Evolutionary conservation across 805 yeast species (phyloP).

Genomic region (Nakazawaea peltata): DNA sequence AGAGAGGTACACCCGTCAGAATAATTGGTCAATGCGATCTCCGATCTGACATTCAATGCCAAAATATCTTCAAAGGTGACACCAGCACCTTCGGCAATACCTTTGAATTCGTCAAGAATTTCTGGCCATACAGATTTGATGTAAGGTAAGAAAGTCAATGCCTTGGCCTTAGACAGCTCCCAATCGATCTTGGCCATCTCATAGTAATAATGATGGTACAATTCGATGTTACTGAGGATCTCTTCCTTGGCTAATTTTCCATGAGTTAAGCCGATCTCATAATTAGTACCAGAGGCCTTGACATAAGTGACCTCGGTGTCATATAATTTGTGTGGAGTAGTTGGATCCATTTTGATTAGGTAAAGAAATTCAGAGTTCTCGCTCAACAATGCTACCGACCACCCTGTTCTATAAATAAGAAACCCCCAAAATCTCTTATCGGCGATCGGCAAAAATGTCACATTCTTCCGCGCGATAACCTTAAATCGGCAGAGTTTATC

Average conservation of each 20-base stretch:
- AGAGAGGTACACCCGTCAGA: conserved; percentile 32
- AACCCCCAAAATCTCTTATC: too few relatives aligned
- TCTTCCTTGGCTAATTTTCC: conserved; percentile 24
- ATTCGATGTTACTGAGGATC: conserved; percentile 20
- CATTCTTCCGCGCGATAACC: too few relatives aligned
- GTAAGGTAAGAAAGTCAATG: conserved; percentile 19
- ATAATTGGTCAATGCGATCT: conserved; percentile 25
- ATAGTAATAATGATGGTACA: conserved; percentile 21
- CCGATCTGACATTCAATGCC: conserved; percentile 29
- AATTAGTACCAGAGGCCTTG: conserved; percentile 16
- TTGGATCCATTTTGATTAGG: conserved; percentile 13
- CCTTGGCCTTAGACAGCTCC: conserved; percentile 21
- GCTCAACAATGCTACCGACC: too few relatives aligned
- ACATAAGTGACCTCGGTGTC: conserved; percentile 20
- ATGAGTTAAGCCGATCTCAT: conserved; percentile 26
- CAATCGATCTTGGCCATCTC: conserved; percentile 19
- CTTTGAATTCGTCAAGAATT: conserved; percentile 25
- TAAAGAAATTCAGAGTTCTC: too few relatives aligned
- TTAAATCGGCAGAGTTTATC: too few relatives aligned
- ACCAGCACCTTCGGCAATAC: conserved; percentile 29
- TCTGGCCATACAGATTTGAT: conserved; percentile 21
- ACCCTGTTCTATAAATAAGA: too few relatives aligned
- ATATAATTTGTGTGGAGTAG: conserved; percentile 15
- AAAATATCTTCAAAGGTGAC: conserved; percentile 25
- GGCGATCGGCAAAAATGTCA: too few relatives aligned